A percentile compares a stretch with the other conserved stretches of the same genome.
These are phyloP conservation scores for Allium sativum DNA, from an alignment of 106 monocot genomes.

Conservation along the genomic window DNA sequence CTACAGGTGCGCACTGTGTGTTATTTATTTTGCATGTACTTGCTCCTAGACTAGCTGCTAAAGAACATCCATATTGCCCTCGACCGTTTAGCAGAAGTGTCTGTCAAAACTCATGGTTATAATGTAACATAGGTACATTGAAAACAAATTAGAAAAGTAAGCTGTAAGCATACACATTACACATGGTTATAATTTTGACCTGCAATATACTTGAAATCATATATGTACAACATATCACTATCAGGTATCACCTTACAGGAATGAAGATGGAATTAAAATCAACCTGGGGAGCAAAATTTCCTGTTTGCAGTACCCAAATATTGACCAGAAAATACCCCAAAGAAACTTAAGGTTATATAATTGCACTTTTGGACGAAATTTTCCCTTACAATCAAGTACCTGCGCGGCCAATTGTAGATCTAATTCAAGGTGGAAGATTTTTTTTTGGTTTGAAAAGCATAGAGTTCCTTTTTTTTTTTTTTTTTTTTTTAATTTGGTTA, in stretches of 20 bases:
- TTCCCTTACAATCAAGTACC: no score
- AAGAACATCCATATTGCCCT: constrained; percentile 65
- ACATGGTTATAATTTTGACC: neutral
- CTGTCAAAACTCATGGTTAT: neutral
- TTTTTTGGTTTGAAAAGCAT: neutral
- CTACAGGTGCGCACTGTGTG: constrained; percentile 36
- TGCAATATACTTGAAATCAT: no score
- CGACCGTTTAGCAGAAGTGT: constrained; percentile 68
- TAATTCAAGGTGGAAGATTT: neutral
- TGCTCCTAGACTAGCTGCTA: constrained; percentile 19
- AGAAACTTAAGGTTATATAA: no score
- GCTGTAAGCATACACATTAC: neutral
- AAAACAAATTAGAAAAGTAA: neutral
- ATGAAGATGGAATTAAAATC: no score
- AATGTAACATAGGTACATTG: neutral
- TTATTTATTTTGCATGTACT: constrained; percentile 23
- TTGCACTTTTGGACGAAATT: no score
- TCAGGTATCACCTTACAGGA: no score
- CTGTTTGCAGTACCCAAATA: no score
- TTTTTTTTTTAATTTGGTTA: neutral
- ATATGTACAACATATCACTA: no score
- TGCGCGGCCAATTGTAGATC: neutral
- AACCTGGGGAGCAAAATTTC: no score
- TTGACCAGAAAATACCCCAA: no score
- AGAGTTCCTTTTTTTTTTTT: neutral